Conservation (phyloP, 2,329 filamentous ascomycete species). For the Phialophora tarda region DNA sequence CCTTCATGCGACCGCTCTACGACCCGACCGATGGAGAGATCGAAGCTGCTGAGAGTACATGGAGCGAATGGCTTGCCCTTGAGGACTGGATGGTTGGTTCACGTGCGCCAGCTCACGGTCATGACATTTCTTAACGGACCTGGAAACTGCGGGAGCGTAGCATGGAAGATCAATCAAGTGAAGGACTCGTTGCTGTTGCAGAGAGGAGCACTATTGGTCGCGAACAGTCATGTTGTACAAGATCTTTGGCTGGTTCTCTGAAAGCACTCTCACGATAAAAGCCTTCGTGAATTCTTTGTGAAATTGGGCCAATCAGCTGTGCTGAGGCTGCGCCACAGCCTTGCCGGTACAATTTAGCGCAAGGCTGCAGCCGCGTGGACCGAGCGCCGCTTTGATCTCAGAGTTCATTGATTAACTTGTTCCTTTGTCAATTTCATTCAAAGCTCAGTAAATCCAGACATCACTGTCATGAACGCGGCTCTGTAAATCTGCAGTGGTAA, state of each 20-base stretch:
- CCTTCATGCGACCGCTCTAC: slow-evolving; percentile 84
- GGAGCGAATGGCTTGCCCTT: slow-evolving; percentile 96
- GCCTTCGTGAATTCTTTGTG: slow-evolving; percentile 3
- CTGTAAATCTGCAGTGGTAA: not conserved
- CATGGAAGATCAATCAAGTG: not conserved
- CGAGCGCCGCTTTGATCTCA: slow-evolving; percentile 13
- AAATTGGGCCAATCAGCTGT: slow-evolving; percentile 2
- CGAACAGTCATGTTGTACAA: not conserved
- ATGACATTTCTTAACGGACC: slow-evolving; percentile 2
- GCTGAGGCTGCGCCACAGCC: slow-evolving; percentile 9
- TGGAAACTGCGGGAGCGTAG: not conserved
- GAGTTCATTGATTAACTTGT: not conserved
- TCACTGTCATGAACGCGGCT: not conserved
- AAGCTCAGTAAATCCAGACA: not conserved
- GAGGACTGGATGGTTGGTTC: slow-evolving; percentile 99
- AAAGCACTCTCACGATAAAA: not conserved
- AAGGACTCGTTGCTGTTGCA: not conserved
- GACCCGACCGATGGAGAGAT: slow-evolving; percentile 80
- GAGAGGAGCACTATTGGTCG: not conserved
- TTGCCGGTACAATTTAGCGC: slow-evolving; percentile 20
- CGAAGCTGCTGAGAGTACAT: slow-evolving; percentile 77
- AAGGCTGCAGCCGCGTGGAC: slow-evolving; percentile 26
- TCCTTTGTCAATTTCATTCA: not conserved
- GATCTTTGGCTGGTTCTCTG: not conserved
- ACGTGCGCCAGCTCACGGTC: slow-evolving; percentile 60